A percentile compares a stretch with the other conserved stretches of the same genome.
phyloP scores from a whole-genome alignment of 257 asterid genomes.

The Nicotiana otophora region DNA sequence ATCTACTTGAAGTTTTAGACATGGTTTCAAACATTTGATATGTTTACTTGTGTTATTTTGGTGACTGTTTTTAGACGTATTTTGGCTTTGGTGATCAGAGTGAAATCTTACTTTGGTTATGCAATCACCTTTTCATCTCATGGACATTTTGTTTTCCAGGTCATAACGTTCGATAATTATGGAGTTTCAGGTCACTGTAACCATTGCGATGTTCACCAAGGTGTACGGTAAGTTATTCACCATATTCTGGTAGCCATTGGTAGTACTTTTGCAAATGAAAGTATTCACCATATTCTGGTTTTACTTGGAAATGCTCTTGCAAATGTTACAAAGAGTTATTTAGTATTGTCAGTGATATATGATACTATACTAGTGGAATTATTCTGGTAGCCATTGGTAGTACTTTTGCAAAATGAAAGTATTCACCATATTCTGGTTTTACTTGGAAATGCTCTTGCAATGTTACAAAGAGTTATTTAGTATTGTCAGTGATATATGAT shows the following conservation, averaged over 20 bases:
- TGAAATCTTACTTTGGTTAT: not conserved
- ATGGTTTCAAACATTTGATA: too few relatives aligned
- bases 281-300: not conserved
- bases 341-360: not conserved
- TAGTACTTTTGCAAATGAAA: not conserved
- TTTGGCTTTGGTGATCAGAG: not conserved
- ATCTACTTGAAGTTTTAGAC: too few relatives aligned
- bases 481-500: not conserved
- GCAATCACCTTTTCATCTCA: not conserved
- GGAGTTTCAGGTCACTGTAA: constrained; percentile 96
- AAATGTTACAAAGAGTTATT: not conserved
- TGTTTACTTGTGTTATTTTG: too few relatives aligned
- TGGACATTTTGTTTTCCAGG: constrained; percentile 31
- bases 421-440: not conserved
- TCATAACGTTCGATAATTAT: constrained; percentile 69
- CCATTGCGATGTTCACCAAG: constrained; percentile 56
- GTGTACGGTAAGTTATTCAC: constrained; percentile 54
- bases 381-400: not conserved
- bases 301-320: not conserved
- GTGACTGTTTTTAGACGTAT: too few relatives aligned
- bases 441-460: not conserved
- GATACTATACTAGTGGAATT: not conserved
- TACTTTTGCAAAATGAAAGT: not conserved
- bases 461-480: not conserved
- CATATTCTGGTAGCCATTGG: not conserved